Percentiles rank a stretch among this genome's conserved stretches.
These are phyloP conservation scores for Colletotrichum sp. DNA, from an alignment of 2,329 filamentous ascomycete species.

Conservation along the genomic window DNA sequence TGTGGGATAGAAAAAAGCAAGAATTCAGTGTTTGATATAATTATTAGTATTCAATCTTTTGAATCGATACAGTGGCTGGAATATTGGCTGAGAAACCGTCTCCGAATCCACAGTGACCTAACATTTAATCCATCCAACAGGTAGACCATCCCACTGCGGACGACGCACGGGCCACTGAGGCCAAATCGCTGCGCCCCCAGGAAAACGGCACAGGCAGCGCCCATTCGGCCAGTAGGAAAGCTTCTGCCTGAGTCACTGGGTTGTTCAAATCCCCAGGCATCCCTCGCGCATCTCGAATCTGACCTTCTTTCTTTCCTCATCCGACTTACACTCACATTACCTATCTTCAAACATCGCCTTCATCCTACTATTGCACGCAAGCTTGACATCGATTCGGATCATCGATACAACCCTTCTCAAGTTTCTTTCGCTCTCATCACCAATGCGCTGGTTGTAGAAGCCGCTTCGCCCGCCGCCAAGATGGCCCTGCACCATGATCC, in stretches of 20 bases:
- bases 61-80: background rate
- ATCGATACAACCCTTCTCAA: background rate
- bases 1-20: too few species aligned
- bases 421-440: background rate
- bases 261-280: slow-evolving; percentile 21
- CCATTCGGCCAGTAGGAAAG: background rate
- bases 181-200: slow-evolving; percentile 18
- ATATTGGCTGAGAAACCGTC: rapidly evolving
- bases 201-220: background rate
- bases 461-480: background rate
- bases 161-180: slow-evolving; percentile 18
- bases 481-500: background rate
- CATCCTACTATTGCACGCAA: background rate
- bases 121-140: slow-evolving; percentile 1
- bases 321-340: background rate
- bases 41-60: background rate
- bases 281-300: slow-evolving; percentile 2
- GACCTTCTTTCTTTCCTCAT: slow-evolving; percentile 1
- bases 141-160: background rate
- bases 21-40: too few species aligned
- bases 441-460: slow-evolving; percentile 18
- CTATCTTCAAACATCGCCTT: background rate
- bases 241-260: slow-evolving; percentile 4
- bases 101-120: background rate
- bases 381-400: background rate